Evolutionary conservation across 768 basidiomycete genomes (phyloP).

Genomic region (Trichaptum fuscoviolaceum): DNA sequence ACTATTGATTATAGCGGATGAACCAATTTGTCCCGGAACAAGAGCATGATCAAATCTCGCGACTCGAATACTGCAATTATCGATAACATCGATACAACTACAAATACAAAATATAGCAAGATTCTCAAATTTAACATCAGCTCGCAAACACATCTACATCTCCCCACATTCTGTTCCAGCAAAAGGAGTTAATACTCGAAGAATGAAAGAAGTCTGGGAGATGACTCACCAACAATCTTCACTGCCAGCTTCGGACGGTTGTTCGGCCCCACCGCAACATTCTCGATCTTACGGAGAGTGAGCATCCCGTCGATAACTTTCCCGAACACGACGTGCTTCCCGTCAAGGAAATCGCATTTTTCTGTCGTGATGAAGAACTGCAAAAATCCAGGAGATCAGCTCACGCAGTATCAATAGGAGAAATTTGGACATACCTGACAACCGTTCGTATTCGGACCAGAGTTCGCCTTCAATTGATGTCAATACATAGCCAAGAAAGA

Average conservation of each 20-base stretch:
- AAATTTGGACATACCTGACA: slow-evolving; percentile 53
- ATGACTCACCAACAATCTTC: slow-evolving; percentile 71
- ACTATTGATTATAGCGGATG: too few relatives aligned
- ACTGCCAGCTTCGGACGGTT: slow-evolving; percentile 86
- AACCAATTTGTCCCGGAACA: too few relatives aligned
- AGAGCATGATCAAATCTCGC: too few relatives aligned
- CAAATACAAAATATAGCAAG: neutral
- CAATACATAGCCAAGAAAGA: slow-evolving; percentile 5
- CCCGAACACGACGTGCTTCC: slow-evolving; percentile 91
- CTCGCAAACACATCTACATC: slow-evolving; percentile 33
- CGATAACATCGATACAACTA: neutral
- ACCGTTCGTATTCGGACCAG: slow-evolving; percentile 90
- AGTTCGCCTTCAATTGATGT: slow-evolving; percentile 70
- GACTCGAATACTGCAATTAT: neutral
- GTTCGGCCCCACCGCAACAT: slow-evolving; percentile 87
- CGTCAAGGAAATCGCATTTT: slow-evolving; percentile 93
- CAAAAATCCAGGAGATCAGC: neutral
- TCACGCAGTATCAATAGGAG: neutral
- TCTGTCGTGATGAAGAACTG: slow-evolving; percentile 97
- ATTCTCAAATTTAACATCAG: neutral
- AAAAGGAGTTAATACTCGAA: neutral
- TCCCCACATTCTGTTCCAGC: slow-evolving; percentile 47
- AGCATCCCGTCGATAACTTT: slow-evolving; percentile 91
- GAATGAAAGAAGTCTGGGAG: neutral
- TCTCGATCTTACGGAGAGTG: slow-evolving; percentile 93